Evolutionary conservation across 2,329 filamentous ascomycete species (phyloP).

Genomic region (Myriosclerotinia scirpicola): DNA sequence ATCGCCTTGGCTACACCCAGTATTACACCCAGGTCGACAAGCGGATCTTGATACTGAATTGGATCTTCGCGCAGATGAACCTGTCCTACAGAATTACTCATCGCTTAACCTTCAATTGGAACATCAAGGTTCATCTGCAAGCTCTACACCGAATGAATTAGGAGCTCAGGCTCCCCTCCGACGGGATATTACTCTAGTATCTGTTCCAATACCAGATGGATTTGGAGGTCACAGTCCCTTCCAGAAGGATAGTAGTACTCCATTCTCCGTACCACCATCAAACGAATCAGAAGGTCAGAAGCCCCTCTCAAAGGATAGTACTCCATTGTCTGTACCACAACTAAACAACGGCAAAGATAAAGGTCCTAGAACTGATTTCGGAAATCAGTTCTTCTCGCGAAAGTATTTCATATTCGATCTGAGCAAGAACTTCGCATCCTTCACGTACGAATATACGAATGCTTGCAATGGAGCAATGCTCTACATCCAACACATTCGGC

Average conservation of each 20-base stretch:
- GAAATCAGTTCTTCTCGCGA: neutral
- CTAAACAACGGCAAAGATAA: neutral
- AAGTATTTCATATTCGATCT: neutral
- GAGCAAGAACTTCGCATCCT: neutral
- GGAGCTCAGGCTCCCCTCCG: neutral
- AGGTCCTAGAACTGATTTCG: neutral
- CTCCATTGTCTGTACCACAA: neutral
- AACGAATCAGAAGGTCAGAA: no score
- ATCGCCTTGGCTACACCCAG: neutral
- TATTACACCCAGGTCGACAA: neutral
- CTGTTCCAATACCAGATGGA: no score
- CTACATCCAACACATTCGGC: neutral
- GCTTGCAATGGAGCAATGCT: neutral
- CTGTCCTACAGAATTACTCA: no score
- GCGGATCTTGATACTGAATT: no score
- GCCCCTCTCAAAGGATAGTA: no score
- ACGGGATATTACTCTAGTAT: neutral
- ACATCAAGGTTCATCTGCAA: neutral
- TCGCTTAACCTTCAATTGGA: neutral
- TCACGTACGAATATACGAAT: neutral
- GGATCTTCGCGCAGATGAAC: no score
- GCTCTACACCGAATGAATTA: neutral
- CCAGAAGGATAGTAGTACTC: no score
- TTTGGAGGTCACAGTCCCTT: no score
- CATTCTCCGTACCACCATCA: no score